These are phyloP conservation scores for Tuber brumale DNA, from an alignment of 495 filamentous ascomycete genomes.

Conservation along the genomic window DNA sequence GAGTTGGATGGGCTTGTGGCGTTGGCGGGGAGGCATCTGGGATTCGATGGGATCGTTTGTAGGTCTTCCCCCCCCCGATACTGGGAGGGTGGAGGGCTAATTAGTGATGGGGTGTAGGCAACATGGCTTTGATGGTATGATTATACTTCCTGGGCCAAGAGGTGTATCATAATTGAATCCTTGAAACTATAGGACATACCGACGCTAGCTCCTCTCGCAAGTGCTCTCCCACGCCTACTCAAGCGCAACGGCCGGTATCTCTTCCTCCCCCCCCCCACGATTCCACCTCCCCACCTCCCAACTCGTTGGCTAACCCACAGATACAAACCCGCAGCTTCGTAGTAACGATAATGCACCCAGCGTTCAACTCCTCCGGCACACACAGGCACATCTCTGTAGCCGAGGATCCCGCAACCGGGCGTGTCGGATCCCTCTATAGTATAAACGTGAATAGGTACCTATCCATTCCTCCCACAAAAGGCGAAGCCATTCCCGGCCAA, in stretches of 20 bases:
- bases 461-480: conserved; percentile 42
- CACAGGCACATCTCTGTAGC: conserved; percentile 39
- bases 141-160: not conserved
- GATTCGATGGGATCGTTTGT: conserved; percentile 31
- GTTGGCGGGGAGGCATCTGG: conserved; percentile 28
- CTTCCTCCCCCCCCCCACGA: not conserved
- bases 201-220: conserved; percentile 42
- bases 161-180: not conserved
- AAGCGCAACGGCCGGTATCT: conserved; percentile 43
- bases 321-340: conserved; percentile 41
- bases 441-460: conserved; percentile 44
- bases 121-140: conserved; percentile 47
- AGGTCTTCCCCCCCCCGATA: conserved; percentile 13
- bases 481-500: conserved; percentile 34
- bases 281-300: not conserved
- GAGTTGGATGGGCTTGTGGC: conserved; percentile 37
- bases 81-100: not conserved
- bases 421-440: conserved; percentile 32
- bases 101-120: conserved; percentile 34
- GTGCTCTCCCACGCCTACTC: conserved; percentile 42
- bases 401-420: conserved; percentile 27
- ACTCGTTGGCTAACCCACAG: conserved; percentile 4
- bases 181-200: conserved; percentile 43
- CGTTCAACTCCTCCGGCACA: conserved; percentile 46
- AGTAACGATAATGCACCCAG: conserved; percentile 46